These are phyloP conservation scores for Carex scoparia DNA, from an alignment of 176 grass and related monocot genomes.

Conservation along the genomic window DNA sequence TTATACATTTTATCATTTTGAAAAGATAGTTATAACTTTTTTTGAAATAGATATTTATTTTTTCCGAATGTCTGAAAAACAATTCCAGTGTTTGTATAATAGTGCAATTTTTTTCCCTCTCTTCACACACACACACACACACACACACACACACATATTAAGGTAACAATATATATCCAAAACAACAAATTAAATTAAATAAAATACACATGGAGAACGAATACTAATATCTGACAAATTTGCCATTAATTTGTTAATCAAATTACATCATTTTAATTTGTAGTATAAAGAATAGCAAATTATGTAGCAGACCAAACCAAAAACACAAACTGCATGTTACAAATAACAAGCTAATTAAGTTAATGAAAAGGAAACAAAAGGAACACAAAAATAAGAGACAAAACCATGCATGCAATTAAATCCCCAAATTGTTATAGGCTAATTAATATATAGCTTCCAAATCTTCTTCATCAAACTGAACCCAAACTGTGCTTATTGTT, in stretches of 20 bases:
- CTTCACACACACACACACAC: not conserved
- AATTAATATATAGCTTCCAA: not conserved
- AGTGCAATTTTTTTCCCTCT: not conserved
- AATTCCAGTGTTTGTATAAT: not conserved
- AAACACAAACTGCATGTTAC: conserved; percentile 5
- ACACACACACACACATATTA: not conserved
- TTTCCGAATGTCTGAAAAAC: too few relatives aligned
- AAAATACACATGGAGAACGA: not conserved
- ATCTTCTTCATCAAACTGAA: conserved; percentile 63
- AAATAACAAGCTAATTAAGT: not conserved
- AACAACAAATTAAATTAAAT: not conserved
- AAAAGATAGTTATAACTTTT: too few relatives aligned
- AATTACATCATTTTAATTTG: conserved; percentile 1
- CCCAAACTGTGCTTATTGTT: conserved; percentile 87
- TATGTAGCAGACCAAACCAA: conserved; percentile 12
- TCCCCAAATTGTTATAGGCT: not conserved
- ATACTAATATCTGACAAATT: not conserved
- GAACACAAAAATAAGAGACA: not conserved
- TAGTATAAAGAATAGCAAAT: conserved; percentile 22
- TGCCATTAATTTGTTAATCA: conserved; percentile 6
- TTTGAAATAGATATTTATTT: too few relatives aligned
- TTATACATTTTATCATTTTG: too few relatives aligned
- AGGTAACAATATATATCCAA: not conserved
- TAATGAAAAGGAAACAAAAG: conserved; percentile 1
- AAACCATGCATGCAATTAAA: not conserved